These are phyloP conservation scores for Ajuga chamaepitys DNA, from an alignment of 257 asterid genomes.

Conservation along the genomic window DNA sequence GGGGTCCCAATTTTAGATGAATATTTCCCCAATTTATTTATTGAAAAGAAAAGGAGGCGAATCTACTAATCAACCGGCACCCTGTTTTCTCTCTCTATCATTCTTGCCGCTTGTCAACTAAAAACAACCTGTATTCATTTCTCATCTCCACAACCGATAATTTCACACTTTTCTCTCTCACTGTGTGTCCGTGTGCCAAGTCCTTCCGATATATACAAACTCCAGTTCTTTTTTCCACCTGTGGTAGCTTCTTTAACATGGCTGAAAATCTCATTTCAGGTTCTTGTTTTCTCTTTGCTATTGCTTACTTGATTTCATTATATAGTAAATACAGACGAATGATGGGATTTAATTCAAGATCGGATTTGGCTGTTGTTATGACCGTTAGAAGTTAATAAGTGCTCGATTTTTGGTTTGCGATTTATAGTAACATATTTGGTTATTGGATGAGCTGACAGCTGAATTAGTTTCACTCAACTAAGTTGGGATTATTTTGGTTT, in stretches of 20 bases:
- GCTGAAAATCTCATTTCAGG: conserved; percentile 55
- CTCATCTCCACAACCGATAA: conserved; percentile 1
- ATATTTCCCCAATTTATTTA: no score
- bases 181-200: conserved; percentile 1
- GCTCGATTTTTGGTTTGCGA: background rate
- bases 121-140: conserved; percentile 2
- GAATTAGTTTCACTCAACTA: background rate
- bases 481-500: conserved; percentile 8
- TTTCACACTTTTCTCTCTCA: background rate
- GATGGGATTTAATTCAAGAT: conserved; percentile 16
- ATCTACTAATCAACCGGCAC: background rate
- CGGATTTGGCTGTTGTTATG: background rate
- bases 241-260: conserved; percentile 30
- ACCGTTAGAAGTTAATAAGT: background rate
- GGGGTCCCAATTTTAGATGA: no score
- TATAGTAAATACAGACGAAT: background rate
- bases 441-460: conserved; percentile 5
- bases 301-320: conserved; percentile 4
- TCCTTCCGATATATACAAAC: conserved; percentile 15
- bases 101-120: conserved; percentile 5
- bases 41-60: background rate
- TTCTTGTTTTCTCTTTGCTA: conserved; percentile 8
- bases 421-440: background rate
- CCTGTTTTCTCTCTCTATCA: no score
- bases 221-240: conserved; percentile 1